Evolutionary conservation across 2,329 filamentous ascomycete species (phyloP).

Genomic region (Triangularia setosa): DNA sequence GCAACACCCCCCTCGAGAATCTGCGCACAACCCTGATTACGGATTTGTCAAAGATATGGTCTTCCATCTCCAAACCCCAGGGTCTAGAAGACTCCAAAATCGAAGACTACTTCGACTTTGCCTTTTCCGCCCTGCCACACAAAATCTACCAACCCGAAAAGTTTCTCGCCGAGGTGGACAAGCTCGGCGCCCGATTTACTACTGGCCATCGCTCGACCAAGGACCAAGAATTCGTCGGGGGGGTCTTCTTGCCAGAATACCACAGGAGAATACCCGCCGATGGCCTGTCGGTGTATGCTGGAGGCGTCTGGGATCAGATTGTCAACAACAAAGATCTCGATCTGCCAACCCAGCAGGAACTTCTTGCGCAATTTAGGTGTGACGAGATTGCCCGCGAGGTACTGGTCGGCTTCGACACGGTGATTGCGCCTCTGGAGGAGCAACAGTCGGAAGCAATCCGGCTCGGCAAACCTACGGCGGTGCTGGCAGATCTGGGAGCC

Average conservation of each 20-base stretch:
- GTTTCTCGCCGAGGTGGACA: conserved; percentile 76
- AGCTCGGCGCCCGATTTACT: conserved; percentile 75
- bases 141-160: conserved; percentile 94
- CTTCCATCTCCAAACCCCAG: conserved; percentile 82
- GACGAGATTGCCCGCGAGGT: conserved; percentile 95
- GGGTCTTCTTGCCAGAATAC: conserved; percentile 88
- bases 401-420: conserved; percentile 73
- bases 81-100: conserved; percentile 86
- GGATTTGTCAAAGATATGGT: conserved; percentile 89
- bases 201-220: conserved; percentile 72
- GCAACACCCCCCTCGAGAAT: conserved; percentile 84
- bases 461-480: conserved; percentile 61
- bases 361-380: conserved; percentile 94
- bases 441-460: conserved; percentile 72
- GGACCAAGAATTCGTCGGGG: conserved; percentile 72
- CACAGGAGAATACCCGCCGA: conserved; percentile 94
- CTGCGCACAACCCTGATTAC: conserved; percentile 86
- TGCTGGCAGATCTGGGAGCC: conserved; percentile 71
- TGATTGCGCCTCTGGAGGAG: conserved; percentile 81
- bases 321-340: conserved; percentile 98
- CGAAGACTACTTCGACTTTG: conserved; percentile 98
- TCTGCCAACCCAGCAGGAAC: conserved; percentile 91
- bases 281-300: conserved; percentile 90
- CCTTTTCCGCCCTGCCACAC: conserved; percentile 91
- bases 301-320: conserved; percentile 97